Conservation (phyloP, 441 rosid species). For the Erysimum cheiri region DNA sequence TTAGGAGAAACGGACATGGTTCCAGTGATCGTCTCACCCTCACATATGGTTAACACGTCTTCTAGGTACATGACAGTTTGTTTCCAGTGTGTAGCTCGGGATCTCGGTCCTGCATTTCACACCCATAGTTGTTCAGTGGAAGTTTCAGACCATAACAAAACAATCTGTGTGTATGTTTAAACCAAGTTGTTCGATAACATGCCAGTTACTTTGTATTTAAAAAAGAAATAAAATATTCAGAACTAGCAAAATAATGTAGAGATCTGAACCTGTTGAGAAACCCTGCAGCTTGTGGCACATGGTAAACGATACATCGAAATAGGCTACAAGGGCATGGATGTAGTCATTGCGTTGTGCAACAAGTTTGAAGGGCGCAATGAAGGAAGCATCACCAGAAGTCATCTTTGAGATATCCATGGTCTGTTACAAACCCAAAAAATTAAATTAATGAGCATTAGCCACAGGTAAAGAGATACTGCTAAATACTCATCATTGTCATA, state of each 20-base stretch:
- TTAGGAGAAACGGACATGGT: constrained; percentile 89
- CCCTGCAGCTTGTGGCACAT: constrained; percentile 92
- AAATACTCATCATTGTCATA: background rate
- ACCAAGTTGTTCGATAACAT: constrained; percentile 1
- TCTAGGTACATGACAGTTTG: constrained; percentile 93
- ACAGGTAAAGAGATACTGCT: constrained; percentile 10
- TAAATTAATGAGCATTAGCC: constrained; percentile 31
- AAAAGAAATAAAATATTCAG: background rate
- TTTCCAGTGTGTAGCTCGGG: constrained; percentile 95
- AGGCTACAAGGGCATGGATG: constrained; percentile 96
- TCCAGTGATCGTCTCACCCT: constrained; percentile 86
- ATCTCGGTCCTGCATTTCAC: constrained; percentile 47
- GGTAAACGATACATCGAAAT: constrained; percentile 94
- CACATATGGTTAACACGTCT: constrained; percentile 88
- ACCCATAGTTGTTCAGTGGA: constrained; percentile 47
- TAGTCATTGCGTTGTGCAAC: constrained; percentile 91
- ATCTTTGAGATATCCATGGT: constrained; percentile 97
- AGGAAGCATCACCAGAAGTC: constrained; percentile 93
- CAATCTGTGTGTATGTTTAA: background rate
- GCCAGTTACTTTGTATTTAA: background rate
- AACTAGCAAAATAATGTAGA: background rate
- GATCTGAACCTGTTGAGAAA: constrained; percentile 85
- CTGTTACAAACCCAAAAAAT: constrained; percentile 46
- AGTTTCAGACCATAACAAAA: constrained; percentile 8
- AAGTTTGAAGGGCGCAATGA: constrained; percentile 93